Percentiles rank a stretch among this genome's conserved stretches.
Evolutionary conservation across 2,329 filamentous ascomycete genomes (phyloP).

Genomic region (Ophiocordyceps camponoti-leonardi): DNA sequence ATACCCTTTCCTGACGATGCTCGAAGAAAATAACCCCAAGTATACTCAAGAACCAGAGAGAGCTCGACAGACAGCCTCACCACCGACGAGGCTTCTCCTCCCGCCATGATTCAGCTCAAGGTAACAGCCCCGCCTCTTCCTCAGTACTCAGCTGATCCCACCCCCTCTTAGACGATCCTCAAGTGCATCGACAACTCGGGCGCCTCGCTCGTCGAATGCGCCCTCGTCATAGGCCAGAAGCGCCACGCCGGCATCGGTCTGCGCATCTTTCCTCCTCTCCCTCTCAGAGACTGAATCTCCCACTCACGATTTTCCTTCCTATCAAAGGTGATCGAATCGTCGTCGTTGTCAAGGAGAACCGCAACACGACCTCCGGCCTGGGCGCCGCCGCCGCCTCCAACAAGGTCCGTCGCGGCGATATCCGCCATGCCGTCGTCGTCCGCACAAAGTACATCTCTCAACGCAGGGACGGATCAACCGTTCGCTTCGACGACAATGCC

Average conservation of each 20-base stretch:
- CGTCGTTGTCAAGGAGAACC: constrained; percentile 93
- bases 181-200: constrained; percentile 99
- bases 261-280: constrained; percentile 6
- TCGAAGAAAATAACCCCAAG: too few species aligned
- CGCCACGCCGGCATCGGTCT: constrained; percentile 74
- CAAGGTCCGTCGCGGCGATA: constrained; percentile 92
- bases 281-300: too few species aligned
- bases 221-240: constrained; percentile 83
- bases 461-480: constrained; percentile 72
- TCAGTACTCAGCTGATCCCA: neutral
- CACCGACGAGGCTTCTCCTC: neutral
- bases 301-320: constrained; percentile 1
- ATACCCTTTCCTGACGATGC: neutral
- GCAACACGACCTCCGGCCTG: constrained; percentile 56
- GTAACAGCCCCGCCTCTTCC: neutral
- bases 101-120: constrained; percentile 1
- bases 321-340: constrained; percentile 79
- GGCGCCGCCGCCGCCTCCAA: constrained; percentile 59
- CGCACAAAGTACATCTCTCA: constrained; percentile 79
- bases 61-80: neutral
- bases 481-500: constrained; percentile 94
- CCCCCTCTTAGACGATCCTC: constrained; percentile 58
- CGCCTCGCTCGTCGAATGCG: constrained; percentile 92
- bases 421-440: constrained; percentile 89
- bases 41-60: neutral